phyloP scores from a whole-genome alignment of 495 filamentous ascomycete genomes.

The Penicillium ucsense region DNA sequence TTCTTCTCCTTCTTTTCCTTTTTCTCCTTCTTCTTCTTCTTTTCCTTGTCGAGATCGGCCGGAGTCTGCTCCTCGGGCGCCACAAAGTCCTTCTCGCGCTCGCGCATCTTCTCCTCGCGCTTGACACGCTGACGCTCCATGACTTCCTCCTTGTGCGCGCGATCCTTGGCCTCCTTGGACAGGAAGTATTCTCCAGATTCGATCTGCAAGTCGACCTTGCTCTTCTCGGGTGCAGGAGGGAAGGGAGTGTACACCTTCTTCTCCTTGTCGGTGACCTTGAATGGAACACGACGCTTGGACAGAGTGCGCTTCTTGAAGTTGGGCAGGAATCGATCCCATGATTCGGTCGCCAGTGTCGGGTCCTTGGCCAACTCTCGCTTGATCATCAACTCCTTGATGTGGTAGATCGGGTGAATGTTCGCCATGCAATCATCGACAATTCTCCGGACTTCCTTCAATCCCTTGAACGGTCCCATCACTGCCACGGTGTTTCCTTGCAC shows the following conservation, averaged over 20 bases:
- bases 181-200: slow-evolving; percentile 97
- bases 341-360: slow-evolving; percentile 73
- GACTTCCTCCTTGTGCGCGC: slow-evolving; percentile 65
- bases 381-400: slow-evolving; percentile 99
- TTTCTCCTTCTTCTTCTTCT: slow-evolving; percentile 44
- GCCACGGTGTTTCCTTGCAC: slow-evolving; percentile 96
- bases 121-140: slow-evolving; percentile 75
- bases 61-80: slow-evolving; percentile 64
- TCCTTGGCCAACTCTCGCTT: slow-evolving; percentile 97
- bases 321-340: slow-evolving; percentile 92
- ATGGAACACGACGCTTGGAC: slow-evolving; percentile 70
- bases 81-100: slow-evolving; percentile 74
- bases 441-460: slow-evolving; percentile 82
- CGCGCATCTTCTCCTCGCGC: slow-evolving; percentile 79
- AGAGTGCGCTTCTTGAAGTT: slow-evolving; percentile 96
- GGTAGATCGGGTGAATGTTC: slow-evolving; percentile 87
- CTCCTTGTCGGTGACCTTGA: slow-evolving; percentile 82
- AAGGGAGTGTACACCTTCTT: slow-evolving; percentile 91
- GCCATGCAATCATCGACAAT: slow-evolving; percentile 94
- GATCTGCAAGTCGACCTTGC: slow-evolving; percentile 96
- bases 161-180: slow-evolving; percentile 80
- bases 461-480: slow-evolving; percentile 85
- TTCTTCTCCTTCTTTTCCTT: slow-evolving; percentile 26
- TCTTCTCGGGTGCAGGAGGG: slow-evolving; percentile 70
- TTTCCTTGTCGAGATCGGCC: slow-evolving; percentile 40